These are phyloP conservation scores for Trichodelitschia bisporula DNA, from an alignment of 495 filamentous ascomycete species.

Conservation along the genomic window DNA sequence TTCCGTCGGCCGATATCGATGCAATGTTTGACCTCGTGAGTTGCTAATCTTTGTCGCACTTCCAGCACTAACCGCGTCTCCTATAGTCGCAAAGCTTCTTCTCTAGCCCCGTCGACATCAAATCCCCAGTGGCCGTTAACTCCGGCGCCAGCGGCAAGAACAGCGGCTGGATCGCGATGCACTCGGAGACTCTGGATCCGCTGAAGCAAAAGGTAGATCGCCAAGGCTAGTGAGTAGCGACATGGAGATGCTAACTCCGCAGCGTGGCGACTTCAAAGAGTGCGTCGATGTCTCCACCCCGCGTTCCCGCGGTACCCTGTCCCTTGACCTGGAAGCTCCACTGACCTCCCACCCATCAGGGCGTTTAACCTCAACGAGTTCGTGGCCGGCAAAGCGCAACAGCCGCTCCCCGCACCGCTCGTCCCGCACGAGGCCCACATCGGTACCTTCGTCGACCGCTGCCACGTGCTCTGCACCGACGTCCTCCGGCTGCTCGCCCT, in stretches of 20 bases:
- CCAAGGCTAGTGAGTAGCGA: background rate
- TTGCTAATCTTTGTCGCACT: conserved; percentile 1
- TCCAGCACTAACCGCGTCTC: conserved; percentile 2
- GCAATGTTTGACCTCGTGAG: conserved; percentile 48
- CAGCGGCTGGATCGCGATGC: conserved; percentile 72
- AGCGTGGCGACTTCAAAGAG: conserved; percentile 91
- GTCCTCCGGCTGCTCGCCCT: conserved; percentile 53
- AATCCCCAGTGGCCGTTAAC: conserved; percentile 45
- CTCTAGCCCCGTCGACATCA: conserved; percentile 40
- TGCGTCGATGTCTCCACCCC: conserved; percentile 23
- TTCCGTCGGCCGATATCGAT: conserved; percentile 41
- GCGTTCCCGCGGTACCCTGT: background rate
- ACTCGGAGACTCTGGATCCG: conserved; percentile 69
- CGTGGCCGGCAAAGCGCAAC: conserved; percentile 41
- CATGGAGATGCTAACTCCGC: conserved; percentile 1
- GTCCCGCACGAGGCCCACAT: conserved; percentile 32
- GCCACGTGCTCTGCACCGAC: conserved; percentile 46
- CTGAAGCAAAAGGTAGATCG: conserved; percentile 45
- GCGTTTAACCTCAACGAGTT: conserved; percentile 85
- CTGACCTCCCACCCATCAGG: conserved; percentile 20
- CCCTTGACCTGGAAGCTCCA: conserved; percentile 1
- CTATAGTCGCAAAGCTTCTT: conserved; percentile 58
- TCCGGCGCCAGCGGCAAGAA: conserved; percentile 36
- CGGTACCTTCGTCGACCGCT: conserved; percentile 35
- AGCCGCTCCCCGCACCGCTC: conserved; percentile 52